Evolutionary conservation across 2,329 filamentous ascomycete species (phyloP).

Genomic region (Fusarium sp.): DNA sequence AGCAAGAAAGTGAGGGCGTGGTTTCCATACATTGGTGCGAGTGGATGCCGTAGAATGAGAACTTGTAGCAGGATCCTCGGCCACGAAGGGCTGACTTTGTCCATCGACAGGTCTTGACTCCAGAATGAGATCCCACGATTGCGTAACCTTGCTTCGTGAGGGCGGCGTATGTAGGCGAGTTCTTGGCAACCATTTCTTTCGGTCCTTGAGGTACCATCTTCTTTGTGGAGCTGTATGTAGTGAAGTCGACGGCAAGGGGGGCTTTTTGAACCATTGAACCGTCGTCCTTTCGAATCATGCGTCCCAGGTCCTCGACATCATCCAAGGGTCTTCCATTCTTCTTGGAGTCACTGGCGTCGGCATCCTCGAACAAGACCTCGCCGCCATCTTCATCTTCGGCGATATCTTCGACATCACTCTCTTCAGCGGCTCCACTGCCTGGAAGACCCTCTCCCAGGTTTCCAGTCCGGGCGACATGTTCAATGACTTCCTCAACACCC

Average conservation of each 20-base stretch:
- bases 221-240: slow-evolving; percentile 71
- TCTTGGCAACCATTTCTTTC: slow-evolving; percentile 95
- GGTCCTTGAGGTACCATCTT: slow-evolving; percentile 57
- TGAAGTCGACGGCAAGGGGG: slow-evolving; percentile 87
- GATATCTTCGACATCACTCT: slow-evolving; percentile 83
- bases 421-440: slow-evolving; percentile 84
- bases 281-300: slow-evolving; percentile 65
- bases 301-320: slow-evolving; percentile 87
- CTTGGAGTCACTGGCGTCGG: slow-evolving; percentile 54
- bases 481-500: slow-evolving; percentile 79
- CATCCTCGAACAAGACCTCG: slow-evolving; percentile 60
- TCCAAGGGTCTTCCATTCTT: slow-evolving; percentile 64
- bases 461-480: slow-evolving; percentile 70
- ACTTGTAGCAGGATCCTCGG: slow-evolving; percentile 97
- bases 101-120: slow-evolving; percentile 98
- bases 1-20: slow-evolving; percentile 93
- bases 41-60: slow-evolving; percentile 95
- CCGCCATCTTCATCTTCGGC: slow-evolving; percentile 70
- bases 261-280: slow-evolving; percentile 46
- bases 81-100: slow-evolving; percentile 96
- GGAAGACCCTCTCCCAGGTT: slow-evolving; percentile 73
- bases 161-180: slow-evolving; percentile 87
- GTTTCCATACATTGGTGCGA: slow-evolving; percentile 99
- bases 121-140: slow-evolving; percentile 94
- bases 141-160: slow-evolving; percentile 97